phyloP scores from a whole-genome alignment of 2,329 filamentous ascomycete species.

The Phialophora macrospora region DNA sequence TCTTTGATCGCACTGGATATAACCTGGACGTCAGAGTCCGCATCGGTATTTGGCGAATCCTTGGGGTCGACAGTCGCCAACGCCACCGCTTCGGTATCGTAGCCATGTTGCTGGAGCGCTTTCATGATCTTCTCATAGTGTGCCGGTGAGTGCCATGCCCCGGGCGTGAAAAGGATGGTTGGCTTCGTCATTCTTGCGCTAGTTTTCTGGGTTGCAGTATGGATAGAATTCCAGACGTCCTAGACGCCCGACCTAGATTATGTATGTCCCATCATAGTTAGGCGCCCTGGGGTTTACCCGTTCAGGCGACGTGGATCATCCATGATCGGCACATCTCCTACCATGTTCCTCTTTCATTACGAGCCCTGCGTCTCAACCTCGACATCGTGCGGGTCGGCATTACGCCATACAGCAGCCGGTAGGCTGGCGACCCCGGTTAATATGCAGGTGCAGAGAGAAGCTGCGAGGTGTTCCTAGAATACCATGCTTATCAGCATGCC shows the following conservation, averaged over 20 bases:
- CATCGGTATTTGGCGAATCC: conserved; percentile 35
- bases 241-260: too few relatives aligned
- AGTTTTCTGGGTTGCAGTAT: neutral
- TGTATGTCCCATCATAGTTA: neutral
- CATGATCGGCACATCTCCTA: neutral
- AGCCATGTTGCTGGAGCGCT: conserved; percentile 42
- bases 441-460: neutral
- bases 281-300: neutral
- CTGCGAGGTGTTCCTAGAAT: neutral
- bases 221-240: neutral
- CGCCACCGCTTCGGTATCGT: conserved; percentile 3
- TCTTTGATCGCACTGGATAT: conserved; percentile 25
- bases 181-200: conserved; percentile 39
- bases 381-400: neutral
- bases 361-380: neutral
- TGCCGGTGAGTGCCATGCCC: conserved; percentile 46
- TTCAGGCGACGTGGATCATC: neutral
- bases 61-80: conserved; percentile 32
- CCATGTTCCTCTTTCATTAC: neutral
- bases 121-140: conserved; percentile 40
- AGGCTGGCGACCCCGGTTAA: neutral
- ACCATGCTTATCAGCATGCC: neutral
- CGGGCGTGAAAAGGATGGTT: conserved; percentile 45
- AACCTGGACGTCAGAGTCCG: conserved; percentile 13
- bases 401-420: neutral